Conservation (phyloP, 1,139 yeast species). For the Yamadazyma atmosphaerica region DNA sequence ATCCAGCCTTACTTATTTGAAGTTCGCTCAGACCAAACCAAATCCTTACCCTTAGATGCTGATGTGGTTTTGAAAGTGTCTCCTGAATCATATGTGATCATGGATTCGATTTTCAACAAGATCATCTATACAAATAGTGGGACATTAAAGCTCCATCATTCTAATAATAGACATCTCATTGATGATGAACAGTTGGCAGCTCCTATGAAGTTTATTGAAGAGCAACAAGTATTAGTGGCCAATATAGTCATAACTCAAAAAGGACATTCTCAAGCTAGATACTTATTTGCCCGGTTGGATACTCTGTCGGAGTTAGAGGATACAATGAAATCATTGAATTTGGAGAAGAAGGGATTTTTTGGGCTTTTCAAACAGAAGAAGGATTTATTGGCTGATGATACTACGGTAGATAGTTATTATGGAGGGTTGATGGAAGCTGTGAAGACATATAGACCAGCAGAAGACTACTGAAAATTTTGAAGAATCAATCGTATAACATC, state of each 20-base stretch:
- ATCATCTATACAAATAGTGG: constrained; percentile 24
- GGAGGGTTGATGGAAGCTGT: constrained; percentile 15
- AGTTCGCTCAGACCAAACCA: constrained; percentile 3
- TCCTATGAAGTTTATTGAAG: not conserved
- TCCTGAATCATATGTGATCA: constrained; percentile 20
- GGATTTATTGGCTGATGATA: constrained; percentile 20
- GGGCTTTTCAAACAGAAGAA: constrained; percentile 11
- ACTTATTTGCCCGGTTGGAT: constrained; percentile 28
- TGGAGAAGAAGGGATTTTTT: constrained; percentile 10
- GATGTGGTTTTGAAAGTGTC: constrained; percentile 16
- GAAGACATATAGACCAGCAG: constrained; percentile 6
- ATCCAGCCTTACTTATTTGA: constrained; percentile 28
- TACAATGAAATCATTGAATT: constrained; percentile 3
- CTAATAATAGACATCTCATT: constrained; percentile 27
- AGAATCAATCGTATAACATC: too few species aligned
- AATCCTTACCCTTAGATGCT: constrained; percentile 21
- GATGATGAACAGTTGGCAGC: constrained; percentile 7
- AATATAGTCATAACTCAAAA: constrained; percentile 30
- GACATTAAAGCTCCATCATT: constrained; percentile 31
- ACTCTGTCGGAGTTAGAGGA: constrained; percentile 16
- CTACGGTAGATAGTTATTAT: constrained; percentile 19
- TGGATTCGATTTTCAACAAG: constrained; percentile 32
- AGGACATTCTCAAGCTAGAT: constrained; percentile 37
- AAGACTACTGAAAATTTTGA: constrained; percentile 6
- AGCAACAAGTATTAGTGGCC: constrained; percentile 14